A percentile compares a stretch with the other conserved stretches of the same genome.
Conservation (phyloP, 2,329 filamentous ascomycete species). For the Calycina marina region DNA sequence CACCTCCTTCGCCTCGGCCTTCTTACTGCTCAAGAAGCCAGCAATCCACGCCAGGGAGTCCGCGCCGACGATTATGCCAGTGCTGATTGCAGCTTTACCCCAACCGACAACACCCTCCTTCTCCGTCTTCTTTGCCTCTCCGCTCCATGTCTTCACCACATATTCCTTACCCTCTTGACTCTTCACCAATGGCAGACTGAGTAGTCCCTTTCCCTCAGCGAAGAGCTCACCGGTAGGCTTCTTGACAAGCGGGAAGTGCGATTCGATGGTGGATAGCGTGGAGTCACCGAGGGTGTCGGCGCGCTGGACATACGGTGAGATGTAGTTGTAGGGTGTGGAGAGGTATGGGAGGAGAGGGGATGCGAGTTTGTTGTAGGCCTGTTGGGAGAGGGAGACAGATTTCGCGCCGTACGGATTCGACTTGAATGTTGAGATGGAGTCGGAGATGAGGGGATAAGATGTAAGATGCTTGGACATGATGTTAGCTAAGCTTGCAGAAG, state of each 20-base stretch:
- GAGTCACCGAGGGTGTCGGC: conserved; percentile 65
- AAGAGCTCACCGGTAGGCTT: conserved; percentile 60
- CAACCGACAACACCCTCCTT: conserved; percentile 50
- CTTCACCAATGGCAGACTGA: conserved; percentile 48
- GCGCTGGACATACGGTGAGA: conserved; percentile 71
- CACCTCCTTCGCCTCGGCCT: conserved; percentile 42
- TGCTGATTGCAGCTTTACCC: conserved; percentile 56
- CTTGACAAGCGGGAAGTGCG: conserved; percentile 58
- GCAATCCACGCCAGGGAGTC: conserved; percentile 34
- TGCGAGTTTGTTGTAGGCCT: conserved; percentile 34
- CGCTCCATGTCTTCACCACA: conserved; percentile 38
- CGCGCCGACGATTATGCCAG: conserved; percentile 49
- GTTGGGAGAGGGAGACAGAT: conserved; percentile 38
- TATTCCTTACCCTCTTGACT: conserved; percentile 47
- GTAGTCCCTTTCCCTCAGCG: conserved; percentile 44
- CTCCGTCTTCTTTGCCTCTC: conserved; percentile 47
- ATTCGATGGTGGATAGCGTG: conserved; percentile 54
- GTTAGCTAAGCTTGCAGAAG: conserved; percentile 2
- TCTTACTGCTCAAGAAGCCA: conserved; percentile 45
- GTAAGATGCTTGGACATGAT: conserved; percentile 51
- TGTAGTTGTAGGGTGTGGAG: conserved; percentile 63
- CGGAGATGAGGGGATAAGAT: conserved; percentile 71
- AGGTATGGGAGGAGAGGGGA: conserved; percentile 69
- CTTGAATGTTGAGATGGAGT: conserved; percentile 66
- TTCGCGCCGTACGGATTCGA: conserved; percentile 71